Evolutionary conservation across 2,329 filamentous ascomycete species (phyloP), one percentile per base, ranked within the genome.

Genomic region (Fusarium praegraminearum): DNA sequence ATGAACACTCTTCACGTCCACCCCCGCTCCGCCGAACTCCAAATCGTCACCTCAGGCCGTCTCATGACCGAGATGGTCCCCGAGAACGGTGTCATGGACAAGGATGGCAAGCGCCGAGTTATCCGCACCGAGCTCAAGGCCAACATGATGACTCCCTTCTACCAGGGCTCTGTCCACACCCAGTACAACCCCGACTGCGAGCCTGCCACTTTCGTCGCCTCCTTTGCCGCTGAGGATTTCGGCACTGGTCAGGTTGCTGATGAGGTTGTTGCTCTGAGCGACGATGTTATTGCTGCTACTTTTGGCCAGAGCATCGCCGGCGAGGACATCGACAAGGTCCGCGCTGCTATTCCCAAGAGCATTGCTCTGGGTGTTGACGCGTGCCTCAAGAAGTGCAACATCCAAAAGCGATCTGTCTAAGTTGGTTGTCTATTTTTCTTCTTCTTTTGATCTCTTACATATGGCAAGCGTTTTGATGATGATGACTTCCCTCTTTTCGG

Each of bases 1-100:
- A 85, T 89, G 77, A 87, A 86, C 80, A 87, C 84, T 10, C 84
- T 85, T 20, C 86, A 88, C 78, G 80, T 85, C 5, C 86, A 87
- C 76, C 84, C 84, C 50, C 84, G 86, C 43, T 82, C 83, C 33
- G 80, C 83, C 33, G 85, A 88, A 78, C 82, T 88, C 53, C 83
- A 85, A 66, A 78, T 86, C 74, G 81, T 87, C 70, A 81, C 83
- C 46, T 69, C 82, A 41, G 86, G 86, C 56, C 78, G 76, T 24
- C 76, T 87, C 66, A 78, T 84, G 57, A 83, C 84, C 44, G 83
- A 85, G 71, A 86, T 87, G 81, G 78, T 85, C 3, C 80, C 84
- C 20, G 86, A 87, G 77, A 86, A 86, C 76, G 83, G 83, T 40
- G 83, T 84, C 50, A 67, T 79, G 28, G 61, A 74, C 62, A 62